Evolutionary conservation across 202 grass and related monocot species (phyloP).

Genomic region (Digitaria exilis): DNA sequence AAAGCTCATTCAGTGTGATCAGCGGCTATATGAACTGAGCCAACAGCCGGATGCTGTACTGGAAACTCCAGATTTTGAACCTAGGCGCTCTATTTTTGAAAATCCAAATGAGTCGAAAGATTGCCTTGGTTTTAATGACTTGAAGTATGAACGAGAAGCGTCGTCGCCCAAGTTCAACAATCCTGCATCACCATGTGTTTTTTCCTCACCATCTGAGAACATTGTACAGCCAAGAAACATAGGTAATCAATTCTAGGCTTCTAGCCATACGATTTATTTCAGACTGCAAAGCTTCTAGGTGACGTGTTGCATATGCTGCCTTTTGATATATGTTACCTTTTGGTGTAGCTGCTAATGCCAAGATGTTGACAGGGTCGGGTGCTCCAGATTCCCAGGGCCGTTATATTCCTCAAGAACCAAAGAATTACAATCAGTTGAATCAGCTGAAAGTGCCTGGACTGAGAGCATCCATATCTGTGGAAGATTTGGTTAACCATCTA

Average conservation of each 20-base stretch:
- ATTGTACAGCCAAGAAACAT: conserved; percentile 43
- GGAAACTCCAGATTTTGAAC: conserved; percentile 68
- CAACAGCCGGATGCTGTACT: conserved; percentile 61
- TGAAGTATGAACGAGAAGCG: conserved; percentile 54
- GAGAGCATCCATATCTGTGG: conserved; percentile 49
- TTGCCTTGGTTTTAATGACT: conserved; percentile 38
- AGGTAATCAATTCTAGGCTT: conserved; percentile 54
- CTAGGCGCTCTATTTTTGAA: conserved; percentile 73
- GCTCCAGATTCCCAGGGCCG: conserved; percentile 1
- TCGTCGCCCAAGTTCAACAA: conserved; percentile 57
- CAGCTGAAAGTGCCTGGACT: conserved; percentile 31
- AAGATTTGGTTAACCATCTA: conserved; percentile 60
- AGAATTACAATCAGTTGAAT: conserved; percentile 42
- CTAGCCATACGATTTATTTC: not conserved
- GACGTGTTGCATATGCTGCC: not conserved
- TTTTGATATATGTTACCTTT: too few relatives aligned
- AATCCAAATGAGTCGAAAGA: conserved; percentile 58
- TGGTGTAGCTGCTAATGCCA: conserved; percentile 11
- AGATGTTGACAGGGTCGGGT: not conserved
- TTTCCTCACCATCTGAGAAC: conserved; percentile 44
- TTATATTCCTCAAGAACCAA: conserved; percentile 26
- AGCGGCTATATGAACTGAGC: conserved; percentile 66
- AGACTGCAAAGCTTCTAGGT: not conserved
- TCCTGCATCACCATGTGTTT: conserved; percentile 48
- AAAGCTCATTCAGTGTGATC: conserved; percentile 89